These are phyloP conservation scores for Helotiales sp. DNA, from an alignment of 2,329 filamentous ascomycete species.

Conservation along the genomic window DNA sequence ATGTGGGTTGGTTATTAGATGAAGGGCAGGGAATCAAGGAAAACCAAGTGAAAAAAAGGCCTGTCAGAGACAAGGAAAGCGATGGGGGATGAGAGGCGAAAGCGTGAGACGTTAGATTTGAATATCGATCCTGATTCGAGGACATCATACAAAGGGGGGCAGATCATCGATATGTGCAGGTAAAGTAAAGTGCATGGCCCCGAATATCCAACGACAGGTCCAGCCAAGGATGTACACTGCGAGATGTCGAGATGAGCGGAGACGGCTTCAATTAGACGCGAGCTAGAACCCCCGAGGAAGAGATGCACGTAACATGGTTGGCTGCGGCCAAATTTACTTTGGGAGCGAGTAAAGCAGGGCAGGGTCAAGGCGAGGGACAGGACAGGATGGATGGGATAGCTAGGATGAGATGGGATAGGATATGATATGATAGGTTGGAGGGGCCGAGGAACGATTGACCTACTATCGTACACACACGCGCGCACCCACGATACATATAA, in stretches of 20 bases:
- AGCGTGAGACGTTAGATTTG: background rate
- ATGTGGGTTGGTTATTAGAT: background rate
- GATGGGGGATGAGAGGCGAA: background rate
- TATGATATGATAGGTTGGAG: background rate
- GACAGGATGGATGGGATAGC: background rate
- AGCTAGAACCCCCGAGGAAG: background rate
- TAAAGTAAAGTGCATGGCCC: background rate
- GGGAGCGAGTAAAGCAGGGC: background rate
- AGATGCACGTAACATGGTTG: background rate
- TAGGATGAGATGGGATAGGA: background rate
- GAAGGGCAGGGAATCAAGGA: background rate
- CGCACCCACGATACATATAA: background rate
- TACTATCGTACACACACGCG: background rate
- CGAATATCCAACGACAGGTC: background rate
- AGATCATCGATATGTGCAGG: slow-evolving; percentile 6
- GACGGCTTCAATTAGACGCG: background rate
- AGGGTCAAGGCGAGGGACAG: background rate
- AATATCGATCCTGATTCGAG: background rate
- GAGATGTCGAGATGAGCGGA: background rate
- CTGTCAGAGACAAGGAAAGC: background rate
- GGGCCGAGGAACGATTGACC: background rate
- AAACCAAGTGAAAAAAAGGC: background rate
- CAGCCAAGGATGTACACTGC: background rate
- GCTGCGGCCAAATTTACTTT: slow-evolving; percentile 1
- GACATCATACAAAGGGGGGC: background rate